Evolutionary conservation across 352 stramenopile species (phyloP), one percentile per base, ranked within the genome.

Genomic region (Pythium insidiosum): DNA sequence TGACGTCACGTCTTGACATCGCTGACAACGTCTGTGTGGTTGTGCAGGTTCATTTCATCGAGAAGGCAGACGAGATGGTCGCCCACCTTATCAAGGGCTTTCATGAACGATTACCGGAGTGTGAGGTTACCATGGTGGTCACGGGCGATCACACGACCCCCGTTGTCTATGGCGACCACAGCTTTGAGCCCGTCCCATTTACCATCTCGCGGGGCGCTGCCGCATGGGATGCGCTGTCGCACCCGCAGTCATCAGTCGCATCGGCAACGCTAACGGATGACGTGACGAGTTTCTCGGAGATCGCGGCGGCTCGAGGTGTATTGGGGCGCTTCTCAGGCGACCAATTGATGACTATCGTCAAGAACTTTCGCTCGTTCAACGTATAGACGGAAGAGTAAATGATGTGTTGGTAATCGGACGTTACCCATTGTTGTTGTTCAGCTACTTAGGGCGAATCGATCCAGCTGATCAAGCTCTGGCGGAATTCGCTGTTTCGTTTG

Each of bases 121-220:
- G 68, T 9, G 66, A 94, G 26, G 65, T 87, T 19, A 88, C 74
- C 23, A 87, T 94, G 23, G 61, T 94, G n/a, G 66, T 94, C 26
- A 94, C 82, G 2, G 82, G 82, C 10, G 82, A 94, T 50, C 82
- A 94, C 62, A 90, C 82, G 42, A 94, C 82, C 5, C 82, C 82
- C 18, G 79, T 90, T 21, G 71, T 86, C 47, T 92, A 90, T 40
- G 82, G 82, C 23, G 82, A 94, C 46, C 82, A 94, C 63, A 94
- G 71, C 23, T 92, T 94, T 47, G 82, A 94, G 43, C 79, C 82
- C 0, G 82, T 94, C 33, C 82, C 82, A 11, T 81, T 94, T 19
- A 68, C 79, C 20, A 90, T 94, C 47, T 58, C 77, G 3, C 68
- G 74, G 25, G 75, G 58, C 4, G 5, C 19, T 6, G 25, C 31